Evolutionary conservation across 2,329 filamentous ascomycete genomes (phyloP), one percentile per base, ranked within the genome.

Genomic region (Colletotrichum phormii): DNA sequence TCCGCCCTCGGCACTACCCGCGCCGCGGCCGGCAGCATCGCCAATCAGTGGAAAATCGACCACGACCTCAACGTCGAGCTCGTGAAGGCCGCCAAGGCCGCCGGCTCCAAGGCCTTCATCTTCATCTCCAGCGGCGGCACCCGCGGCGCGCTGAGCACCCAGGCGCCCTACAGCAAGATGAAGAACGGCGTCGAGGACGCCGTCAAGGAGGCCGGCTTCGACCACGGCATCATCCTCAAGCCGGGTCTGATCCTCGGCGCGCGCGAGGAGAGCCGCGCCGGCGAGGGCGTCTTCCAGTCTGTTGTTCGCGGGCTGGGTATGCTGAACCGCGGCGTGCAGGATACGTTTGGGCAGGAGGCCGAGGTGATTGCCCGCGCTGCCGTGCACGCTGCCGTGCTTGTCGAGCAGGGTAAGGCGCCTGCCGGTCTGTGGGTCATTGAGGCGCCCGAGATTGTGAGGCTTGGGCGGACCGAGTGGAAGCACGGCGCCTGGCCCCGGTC

Each of bases 151-250:
- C 35, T 84, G 37, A 62, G 76, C 55, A 60, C 82, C 82, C 63
- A 86, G 84, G n/a, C 89, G 80, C 83, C 86, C 78, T 83, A 88
- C 83, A 74, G 90, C 84, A 75, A 86, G 81, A 97, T 98, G 94
- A 98, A 98, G 86, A 91, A 90, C 29, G 94, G 97, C 77, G 90
- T 98, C 53, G 96, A 98, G 81, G 93, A 97, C 42, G 86, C 90
- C 18, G 88, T 98, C 72, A 89, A 90, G 80, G 89, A 84, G 54
- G 83, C 96, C 4, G 92, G 85, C 5, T 98, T 98, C 79, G 93
- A 95, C 62, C 90, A 93, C 75, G 92, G 91, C 5, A 89, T 98
- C 67, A 92, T 98, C 66, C 61, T 92, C 26, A 82, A 91, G 57
- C 95, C 95, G 0, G 95, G 94, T 0, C 75, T 95, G 74, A 93